Conservation (phyloP, 805 yeast species). For the Wickerhamiella qilinensis region DNA sequence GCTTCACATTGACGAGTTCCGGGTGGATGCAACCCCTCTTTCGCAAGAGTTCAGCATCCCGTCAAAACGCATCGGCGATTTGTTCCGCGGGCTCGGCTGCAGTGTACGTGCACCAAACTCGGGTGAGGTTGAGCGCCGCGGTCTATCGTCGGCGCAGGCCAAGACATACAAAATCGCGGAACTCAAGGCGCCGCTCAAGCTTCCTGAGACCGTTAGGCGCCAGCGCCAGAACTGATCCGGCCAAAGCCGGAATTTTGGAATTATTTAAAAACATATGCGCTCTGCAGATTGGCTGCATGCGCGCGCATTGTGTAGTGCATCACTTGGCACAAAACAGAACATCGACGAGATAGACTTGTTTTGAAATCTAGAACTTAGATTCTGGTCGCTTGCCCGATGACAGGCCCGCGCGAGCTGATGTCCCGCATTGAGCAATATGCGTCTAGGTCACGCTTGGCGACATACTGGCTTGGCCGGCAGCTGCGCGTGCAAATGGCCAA, state of each 20-base stretch:
- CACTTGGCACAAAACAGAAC: background rate
- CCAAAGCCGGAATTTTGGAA: too few species aligned
- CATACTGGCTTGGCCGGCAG: too few species aligned
- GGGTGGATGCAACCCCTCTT: slow-evolving; percentile 60
- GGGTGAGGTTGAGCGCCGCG: slow-evolving; percentile 22
- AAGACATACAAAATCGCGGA: slow-evolving; percentile 62
- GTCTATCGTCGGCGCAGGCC: slow-evolving; percentile 19
- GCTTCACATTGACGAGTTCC: slow-evolving; percentile 60
- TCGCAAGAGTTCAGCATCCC: slow-evolving; percentile 74
- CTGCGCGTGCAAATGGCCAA: too few species aligned
- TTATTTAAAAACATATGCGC: too few species aligned
- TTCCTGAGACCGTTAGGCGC: slow-evolving; percentile 68
- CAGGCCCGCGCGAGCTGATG: too few species aligned
- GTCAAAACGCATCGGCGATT: slow-evolving; percentile 49
- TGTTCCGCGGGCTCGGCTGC: slow-evolving; percentile 76
- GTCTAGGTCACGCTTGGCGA: too few species aligned
- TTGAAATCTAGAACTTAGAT: too few species aligned
- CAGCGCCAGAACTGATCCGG: background rate
- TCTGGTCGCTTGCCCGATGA: too few species aligned
- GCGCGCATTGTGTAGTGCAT: too few species aligned
- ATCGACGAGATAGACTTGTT: too few species aligned
- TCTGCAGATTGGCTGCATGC: too few species aligned
- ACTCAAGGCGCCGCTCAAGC: slow-evolving; percentile 72
- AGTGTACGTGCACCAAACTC: slow-evolving; percentile 47
- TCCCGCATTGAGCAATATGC: too few species aligned